Base-by-base conservation (phyloP, 257 asterid genomes). In the Nicotiana tabacum region DNA sequence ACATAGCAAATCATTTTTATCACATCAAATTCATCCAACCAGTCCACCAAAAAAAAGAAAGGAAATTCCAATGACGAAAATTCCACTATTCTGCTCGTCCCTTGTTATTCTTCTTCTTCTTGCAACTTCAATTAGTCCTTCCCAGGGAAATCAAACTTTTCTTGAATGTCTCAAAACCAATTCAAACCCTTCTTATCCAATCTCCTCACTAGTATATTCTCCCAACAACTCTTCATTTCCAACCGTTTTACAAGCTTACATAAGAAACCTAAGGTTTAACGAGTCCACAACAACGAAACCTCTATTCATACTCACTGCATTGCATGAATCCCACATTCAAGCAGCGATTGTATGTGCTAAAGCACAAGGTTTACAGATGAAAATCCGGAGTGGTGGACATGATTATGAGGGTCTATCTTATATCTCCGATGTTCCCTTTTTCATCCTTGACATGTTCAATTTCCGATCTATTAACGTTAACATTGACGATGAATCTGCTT, bases 321-420 rank as follows among this genome's bases (percentile, higher is more conserved):
- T 48, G 13, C 81, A 84, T 72, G 81, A 67, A 21, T 79, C 83
- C 12, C 86, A 84, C 39, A 79, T 84, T 33, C 86, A 84, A 53
- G 83, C 72, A 1, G 68, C 86, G 1, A 74, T 84, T 4, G 5
- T 79, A 2, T 84, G 86, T 13, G 86, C 83, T 2, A 84, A 84
- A 46, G 3, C 66, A 13, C 56, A 2, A 29, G 81, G 66, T 35
- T n/a, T 84, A 0, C 83, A 67, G 17, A 68, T 79, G 86, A 78
- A 69, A 80, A 79, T 79, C 0, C 39, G 83, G 0, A 84, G 86
- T 4, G 86, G 86, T 11, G 86, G 86, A n/a, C 86, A 83, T 67
- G 86, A 83, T 30, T 83, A 30, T 2, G 86, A 84, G 48, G 86
- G 86, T 7, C n/a, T 69, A 1, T 84, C 86, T 2, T 84, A 83